Evolutionary conservation across 495 filamentous ascomycete genomes (phyloP).

Genomic region (Daldinia loculata): DNA sequence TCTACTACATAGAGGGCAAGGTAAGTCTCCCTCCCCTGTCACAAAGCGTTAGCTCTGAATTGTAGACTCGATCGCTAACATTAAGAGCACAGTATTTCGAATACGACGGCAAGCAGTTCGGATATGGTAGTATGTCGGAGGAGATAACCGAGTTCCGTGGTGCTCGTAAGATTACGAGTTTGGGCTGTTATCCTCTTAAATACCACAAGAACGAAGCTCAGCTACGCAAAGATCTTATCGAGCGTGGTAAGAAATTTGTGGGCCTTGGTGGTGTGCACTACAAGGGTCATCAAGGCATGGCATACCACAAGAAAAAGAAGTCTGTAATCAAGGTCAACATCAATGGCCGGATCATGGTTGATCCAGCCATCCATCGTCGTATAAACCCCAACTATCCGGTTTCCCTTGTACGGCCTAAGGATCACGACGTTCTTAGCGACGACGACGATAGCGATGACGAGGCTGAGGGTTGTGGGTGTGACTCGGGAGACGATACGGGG

Average conservation of each 20-base stretch:
- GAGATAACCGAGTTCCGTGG: constrained; percentile 85
- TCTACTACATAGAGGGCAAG: constrained; percentile 82
- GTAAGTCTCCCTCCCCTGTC: constrained; percentile 51
- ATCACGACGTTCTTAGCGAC: constrained; percentile 71
- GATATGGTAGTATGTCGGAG: constrained; percentile 66
- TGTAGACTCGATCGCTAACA: constrained; percentile 11
- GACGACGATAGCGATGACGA: constrained; percentile 68
- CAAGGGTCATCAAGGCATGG: constrained; percentile 82
- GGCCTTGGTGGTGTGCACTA: constrained; percentile 83
- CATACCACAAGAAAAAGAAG: constrained; percentile 85
- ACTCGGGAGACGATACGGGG: constrained; percentile 48
- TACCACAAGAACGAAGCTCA: constrained; percentile 80
- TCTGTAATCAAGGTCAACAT: constrained; percentile 84
- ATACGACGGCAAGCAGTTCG: constrained; percentile 77
- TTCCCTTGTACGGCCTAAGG: constrained; percentile 78
- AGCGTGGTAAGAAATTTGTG: constrained; percentile 88
- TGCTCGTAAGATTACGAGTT: constrained; percentile 79
- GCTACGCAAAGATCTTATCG: constrained; percentile 72
- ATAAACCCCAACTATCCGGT: constrained; percentile 91
- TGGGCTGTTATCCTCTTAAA: constrained; percentile 80
- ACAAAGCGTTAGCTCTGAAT: background rate
- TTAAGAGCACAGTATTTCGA: constrained; percentile 62
- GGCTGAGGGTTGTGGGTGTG: constrained; percentile 57
- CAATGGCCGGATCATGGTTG: constrained; percentile 91
- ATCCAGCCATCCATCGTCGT: constrained; percentile 83